Evolutionary conservation across 73 alveolate species (phyloP), one percentile per base, ranked within the genome.

Genomic region (Paramecium sexaurelia): DNA sequence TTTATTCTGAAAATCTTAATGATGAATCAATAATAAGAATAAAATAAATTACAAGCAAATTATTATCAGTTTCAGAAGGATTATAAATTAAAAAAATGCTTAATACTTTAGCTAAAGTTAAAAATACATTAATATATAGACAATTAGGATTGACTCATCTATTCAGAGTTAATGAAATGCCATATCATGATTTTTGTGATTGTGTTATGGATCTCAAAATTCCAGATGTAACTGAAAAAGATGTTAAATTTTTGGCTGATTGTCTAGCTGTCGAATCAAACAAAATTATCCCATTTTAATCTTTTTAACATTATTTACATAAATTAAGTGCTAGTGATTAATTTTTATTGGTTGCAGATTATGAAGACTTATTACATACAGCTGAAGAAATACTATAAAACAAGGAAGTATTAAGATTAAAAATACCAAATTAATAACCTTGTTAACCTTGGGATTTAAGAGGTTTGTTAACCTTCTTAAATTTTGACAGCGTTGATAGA

Each of bases 381-480:
- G 87, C 87, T 2, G 57, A 73, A 22, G 55, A 73, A 19, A 73
- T 73, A 3, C 15, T 73, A 32, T 13, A 32, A 27, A 39, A 33
- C 35, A 73, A 73, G n/a, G 87, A 73, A 9, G 33, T 36, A 1
- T 36, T 73, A 33, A 73, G 57, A 33, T 33, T 73, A 29, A 26
- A 32, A 29, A 61, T 61, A 32, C 83, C 83, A 2, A 61, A 61
- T 51, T 17, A 51, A 51, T 51, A 51, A 29, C 43, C 47, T 15
- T 78, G 90, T 78, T 37, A 39, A 78, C 55, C 75, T 17, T 78
- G 90, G 90, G 90, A 78, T 19, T 29, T 78, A 19, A 37, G 90
- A 24, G 90, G 61, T 8, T 24, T 78, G 1, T 24, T 78, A 7
- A 78, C 43, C 2, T 43, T 40, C 17, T 19, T 78, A 24, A 22